phyloP scores from a whole-genome alignment of 805 yeast species.

The Saccharomyces kudriavzevii region DNA sequence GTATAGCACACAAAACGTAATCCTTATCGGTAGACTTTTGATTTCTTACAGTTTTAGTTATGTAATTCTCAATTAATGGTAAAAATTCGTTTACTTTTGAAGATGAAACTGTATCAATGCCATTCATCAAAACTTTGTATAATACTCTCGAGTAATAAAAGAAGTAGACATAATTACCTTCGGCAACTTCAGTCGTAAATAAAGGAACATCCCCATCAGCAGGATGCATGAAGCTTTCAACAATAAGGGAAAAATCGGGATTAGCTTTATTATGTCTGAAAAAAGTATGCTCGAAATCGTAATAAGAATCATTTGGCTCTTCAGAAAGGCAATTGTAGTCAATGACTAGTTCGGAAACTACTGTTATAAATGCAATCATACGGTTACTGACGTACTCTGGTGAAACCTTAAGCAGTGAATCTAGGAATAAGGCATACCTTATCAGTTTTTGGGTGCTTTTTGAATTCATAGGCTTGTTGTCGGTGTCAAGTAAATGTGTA shows the following conservation, averaged over 20 bases:
- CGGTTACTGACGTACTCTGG: constrained; percentile 10
- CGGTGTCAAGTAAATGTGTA: constrained; percentile 24
- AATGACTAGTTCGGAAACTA: constrained; percentile 31
- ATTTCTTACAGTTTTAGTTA: constrained; percentile 28
- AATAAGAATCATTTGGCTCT: constrained; percentile 13
- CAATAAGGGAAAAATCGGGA: neutral
- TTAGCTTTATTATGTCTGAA: constrained; percentile 7
- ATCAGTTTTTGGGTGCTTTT: constrained; percentile 12
- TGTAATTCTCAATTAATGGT: constrained; percentile 26
- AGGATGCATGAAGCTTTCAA: neutral
- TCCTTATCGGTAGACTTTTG: constrained; percentile 30
- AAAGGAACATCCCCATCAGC: neutral
- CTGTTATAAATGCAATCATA: constrained; percentile 22
- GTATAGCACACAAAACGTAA: constrained; percentile 27
- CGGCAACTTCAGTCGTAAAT: neutral
- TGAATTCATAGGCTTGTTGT: constrained; percentile 9
- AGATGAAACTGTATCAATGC: constrained; percentile 25
- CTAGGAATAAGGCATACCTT: constrained; percentile 23
- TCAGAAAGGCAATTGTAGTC: constrained; percentile 33
- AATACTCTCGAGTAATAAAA: constrained; percentile 34
- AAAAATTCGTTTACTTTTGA: constrained; percentile 20
- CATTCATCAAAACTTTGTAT: constrained; percentile 25
- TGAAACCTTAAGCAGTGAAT: constrained; percentile 8
- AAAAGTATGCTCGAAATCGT: constrained; percentile 14
- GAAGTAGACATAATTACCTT: constrained; percentile 2